Conservation (phyloP, 2,329 filamentous ascomycete species). For the Pseudogymnoascus sp. region DNA sequence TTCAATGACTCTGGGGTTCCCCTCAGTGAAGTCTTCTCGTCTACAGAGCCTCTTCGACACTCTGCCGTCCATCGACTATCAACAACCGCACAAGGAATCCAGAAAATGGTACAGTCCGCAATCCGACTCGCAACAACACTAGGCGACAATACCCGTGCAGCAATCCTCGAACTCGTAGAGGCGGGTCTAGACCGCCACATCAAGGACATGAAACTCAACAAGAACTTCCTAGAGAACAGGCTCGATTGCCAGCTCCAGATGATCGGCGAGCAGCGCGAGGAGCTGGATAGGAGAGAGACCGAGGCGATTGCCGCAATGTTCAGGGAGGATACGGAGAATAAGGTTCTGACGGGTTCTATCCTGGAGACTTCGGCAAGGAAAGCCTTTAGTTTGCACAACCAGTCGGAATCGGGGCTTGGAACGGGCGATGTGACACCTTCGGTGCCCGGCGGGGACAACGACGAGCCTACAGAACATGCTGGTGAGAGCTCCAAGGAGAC, state of each 20-base stretch:
- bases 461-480: background rate
- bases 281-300: slow-evolving; percentile 30
- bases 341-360: slow-evolving; percentile 23
- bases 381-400: background rate
- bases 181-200: slow-evolving; percentile 25
- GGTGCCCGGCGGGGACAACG: background rate
- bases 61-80: slow-evolving; percentile 28
- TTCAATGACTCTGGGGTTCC: slow-evolving; percentile 12
- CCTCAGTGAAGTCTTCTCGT: slow-evolving; percentile 21
- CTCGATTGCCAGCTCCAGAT: slow-evolving; percentile 23
- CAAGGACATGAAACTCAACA: slow-evolving; percentile 28
- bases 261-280: slow-evolving; percentile 29
- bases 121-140: slow-evolving; percentile 24
- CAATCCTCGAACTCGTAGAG: slow-evolving; percentile 25
- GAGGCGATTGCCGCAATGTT: slow-evolving; percentile 24
- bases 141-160: slow-evolving; percentile 23
- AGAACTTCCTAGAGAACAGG: slow-evolving; percentile 27
- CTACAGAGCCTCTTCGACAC: slow-evolving; percentile 25
- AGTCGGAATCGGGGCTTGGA: background rate
- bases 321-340: slow-evolving; percentile 25
- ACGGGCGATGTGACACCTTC: background rate
- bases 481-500: background rate
- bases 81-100: slow-evolving; percentile 22
- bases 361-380: slow-evolving; percentile 23
- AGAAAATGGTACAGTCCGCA: slow-evolving; percentile 24